Evolutionary conservation across 2,329 filamentous ascomycete genomes (phyloP), one percentile per base, ranked within the genome.

Genomic region (Beauveria caledonica): DNA sequence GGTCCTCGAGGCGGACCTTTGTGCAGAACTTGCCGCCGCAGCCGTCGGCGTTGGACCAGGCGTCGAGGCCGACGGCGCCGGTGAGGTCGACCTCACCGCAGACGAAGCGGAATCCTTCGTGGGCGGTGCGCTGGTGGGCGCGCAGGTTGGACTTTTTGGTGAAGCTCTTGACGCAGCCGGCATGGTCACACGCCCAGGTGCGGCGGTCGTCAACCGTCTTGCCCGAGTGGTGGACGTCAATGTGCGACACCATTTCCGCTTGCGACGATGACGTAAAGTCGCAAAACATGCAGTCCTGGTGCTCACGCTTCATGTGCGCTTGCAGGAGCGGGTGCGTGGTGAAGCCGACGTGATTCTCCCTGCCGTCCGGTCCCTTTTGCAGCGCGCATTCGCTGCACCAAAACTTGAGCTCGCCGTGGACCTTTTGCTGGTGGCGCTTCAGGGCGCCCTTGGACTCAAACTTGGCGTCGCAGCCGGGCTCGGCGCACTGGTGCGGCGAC

Each of bases 91-190:
- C 81, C 52, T 86, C 75, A 17, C 90, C 90, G 68, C 93, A 97
- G n/a, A 90, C 78, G 68, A 90, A 97, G 10, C 86, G 85, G 65
- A 86, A 77, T 19, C 90, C 87, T 65, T 91, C 82, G 69, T 97
- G 93, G 0, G 87, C 86, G 11, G 84, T 86, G 61, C 87, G 86
- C 59, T 93, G 78, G 69, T 97, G 93, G 0, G 86, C 84, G 17
- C 87, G 89, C 56, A 96, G 79, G 67, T 96, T 97, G n/a, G 88
- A 87, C 63, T 83, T 85, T 69, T 88, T 89, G 19, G 90, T 92
- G 73, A 97, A 97, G 58, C 79, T 84, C 68, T 89, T 90, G 60
- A 76, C 78, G 71, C 92, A 97, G 23, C 82, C 86, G 0, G 79
- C 74, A 68, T 86, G 80, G 0, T 84, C 80, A 70, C 93, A 96